These are phyloP conservation scores for Cryphonectria parasitica DNA, from an alignment of 2,329 filamentous ascomycete genomes.

Conservation along the genomic window DNA sequence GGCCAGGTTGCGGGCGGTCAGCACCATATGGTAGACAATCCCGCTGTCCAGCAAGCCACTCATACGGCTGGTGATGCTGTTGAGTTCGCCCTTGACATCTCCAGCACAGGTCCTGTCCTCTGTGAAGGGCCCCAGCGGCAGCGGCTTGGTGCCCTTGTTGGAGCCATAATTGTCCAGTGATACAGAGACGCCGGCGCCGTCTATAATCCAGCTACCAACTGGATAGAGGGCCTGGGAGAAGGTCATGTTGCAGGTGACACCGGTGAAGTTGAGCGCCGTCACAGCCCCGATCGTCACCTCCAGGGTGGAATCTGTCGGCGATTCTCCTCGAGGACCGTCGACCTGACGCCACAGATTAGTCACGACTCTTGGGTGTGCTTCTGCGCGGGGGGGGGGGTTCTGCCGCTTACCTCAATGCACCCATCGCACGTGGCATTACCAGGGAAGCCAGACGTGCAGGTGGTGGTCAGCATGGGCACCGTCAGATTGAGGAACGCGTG, in stretches of 20 bases:
- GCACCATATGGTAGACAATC: neutral
- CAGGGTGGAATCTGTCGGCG: neutral
- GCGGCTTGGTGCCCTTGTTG: neutral
- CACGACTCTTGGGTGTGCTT: neutral
- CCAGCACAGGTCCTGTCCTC: neutral
- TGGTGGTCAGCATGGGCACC: neutral
- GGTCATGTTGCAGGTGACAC: neutral
- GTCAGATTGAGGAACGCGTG: neutral
- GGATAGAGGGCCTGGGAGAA: neutral
- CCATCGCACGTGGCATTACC: neutral
- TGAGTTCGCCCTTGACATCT: neutral
- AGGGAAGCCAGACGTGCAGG: neutral
- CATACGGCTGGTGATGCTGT: constrained; percentile 3
- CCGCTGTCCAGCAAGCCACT: neutral
- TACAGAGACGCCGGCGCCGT: neutral
- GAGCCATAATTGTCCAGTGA: neutral
- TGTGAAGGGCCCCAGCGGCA: neutral
- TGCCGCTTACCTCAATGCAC: neutral
- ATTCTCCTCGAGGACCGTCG: neutral
- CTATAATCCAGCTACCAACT: neutral
- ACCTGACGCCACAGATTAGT: neutral
- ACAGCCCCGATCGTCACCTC: neutral
- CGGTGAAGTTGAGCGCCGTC: neutral
- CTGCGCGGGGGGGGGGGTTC: neutral
- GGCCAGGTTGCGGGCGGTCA: neutral